Base-by-base conservation (phyloP, 495 filamentous ascomycete genomes). In the Lasiosphaeria ovina region DNA sequence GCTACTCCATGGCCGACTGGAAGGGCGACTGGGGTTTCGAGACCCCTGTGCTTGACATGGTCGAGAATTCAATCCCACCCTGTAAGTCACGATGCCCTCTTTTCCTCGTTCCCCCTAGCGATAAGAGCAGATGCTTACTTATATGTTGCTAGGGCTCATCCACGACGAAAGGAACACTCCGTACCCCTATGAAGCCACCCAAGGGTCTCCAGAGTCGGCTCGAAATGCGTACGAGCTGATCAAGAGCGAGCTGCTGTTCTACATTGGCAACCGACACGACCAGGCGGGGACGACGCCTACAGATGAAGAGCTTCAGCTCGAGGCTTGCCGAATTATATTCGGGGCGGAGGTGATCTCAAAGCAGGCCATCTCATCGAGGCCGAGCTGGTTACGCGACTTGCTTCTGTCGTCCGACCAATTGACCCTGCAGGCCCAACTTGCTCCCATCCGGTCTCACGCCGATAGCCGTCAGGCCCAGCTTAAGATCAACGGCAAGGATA, bases 11-110 rank as follows among this genome's bases (percentile, higher is more conserved):
- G 87, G 78, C 75, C 35, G 82, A 87, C 65, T 91, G 88, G 88
- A 81, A 79, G 69, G 87, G 88, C 65, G 85, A 86, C 68, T 89
- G 87, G 87, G 88, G 88, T 69, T 84, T 90, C 48, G 85, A 89
- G 58, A 65, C 69, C 11, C 74, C 77, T 34, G 79, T 86, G 16
- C 75, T 84, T 65, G 77, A 80, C 58, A 75, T 82, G 68, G 76
- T 90, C 61, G 81, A 86, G 65, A 85, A 87, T 69, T 85, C 83
- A 38, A 87, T 89, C 60, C 87, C 87, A 0, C 85, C 86, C 14
- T 88, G 77, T 80, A 70, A 62, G 77, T 67, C 58, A 57, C 52
- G 42, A 24, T 24, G 40, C 42, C n/a, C 52, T 57, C 17, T 17
- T 54, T 63, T 64, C 62, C 54, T 51, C 40, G 24, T 51, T 2